Conservation (phyloP, 345 rosid species). For the Gynandropsis gynandra region DNA sequence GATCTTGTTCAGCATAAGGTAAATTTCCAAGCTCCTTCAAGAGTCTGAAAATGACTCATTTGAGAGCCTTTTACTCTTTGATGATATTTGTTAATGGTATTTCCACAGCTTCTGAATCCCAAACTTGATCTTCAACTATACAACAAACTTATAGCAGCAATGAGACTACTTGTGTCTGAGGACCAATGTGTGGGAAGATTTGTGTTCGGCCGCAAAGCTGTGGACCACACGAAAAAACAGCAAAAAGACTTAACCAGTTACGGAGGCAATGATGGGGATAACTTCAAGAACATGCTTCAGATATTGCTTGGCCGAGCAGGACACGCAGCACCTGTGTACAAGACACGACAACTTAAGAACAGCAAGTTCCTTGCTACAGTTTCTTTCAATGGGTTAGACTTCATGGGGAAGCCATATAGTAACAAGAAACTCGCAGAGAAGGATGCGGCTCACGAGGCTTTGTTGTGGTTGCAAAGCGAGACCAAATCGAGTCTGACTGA, state of each 20-base stretch:
- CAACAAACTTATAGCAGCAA: slow-evolving; percentile 58
- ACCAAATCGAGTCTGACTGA: slow-evolving; percentile 34
- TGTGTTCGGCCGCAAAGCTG: slow-evolving; percentile 60
- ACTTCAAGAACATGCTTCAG: slow-evolving; percentile 70
- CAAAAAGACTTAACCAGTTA: slow-evolving; percentile 19
- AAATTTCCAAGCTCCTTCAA: no score
- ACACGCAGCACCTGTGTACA: slow-evolving; percentile 61
- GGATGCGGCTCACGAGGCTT: slow-evolving; percentile 85
- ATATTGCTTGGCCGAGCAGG: slow-evolving; percentile 81
- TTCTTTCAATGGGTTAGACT: slow-evolving; percentile 67
- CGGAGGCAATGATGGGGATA: slow-evolving; percentile 33
- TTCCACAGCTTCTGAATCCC: slow-evolving; percentile 71
- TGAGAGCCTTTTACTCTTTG: slow-evolving; percentile 2
- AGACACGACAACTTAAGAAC: slow-evolving; percentile 61
- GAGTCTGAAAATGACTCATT: no score
- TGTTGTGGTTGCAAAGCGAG: slow-evolving; percentile 67
- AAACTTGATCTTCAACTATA: slow-evolving; percentile 49
- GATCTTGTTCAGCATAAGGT: slow-evolving; percentile 78
- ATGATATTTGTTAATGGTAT: slow-evolving; percentile 17
- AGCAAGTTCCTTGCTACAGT: slow-evolving; percentile 73
- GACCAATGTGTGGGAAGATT: slow-evolving; percentile 83
- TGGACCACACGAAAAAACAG: slow-evolving; percentile 32
- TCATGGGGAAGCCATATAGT: slow-evolving; percentile 63
- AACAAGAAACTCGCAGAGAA: slow-evolving; percentile 82
- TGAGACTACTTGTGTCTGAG: slow-evolving; percentile 70